Base-by-base conservation (phyloP, 495 filamentous ascomycete genomes). In the Neurospora sp. region DNA sequence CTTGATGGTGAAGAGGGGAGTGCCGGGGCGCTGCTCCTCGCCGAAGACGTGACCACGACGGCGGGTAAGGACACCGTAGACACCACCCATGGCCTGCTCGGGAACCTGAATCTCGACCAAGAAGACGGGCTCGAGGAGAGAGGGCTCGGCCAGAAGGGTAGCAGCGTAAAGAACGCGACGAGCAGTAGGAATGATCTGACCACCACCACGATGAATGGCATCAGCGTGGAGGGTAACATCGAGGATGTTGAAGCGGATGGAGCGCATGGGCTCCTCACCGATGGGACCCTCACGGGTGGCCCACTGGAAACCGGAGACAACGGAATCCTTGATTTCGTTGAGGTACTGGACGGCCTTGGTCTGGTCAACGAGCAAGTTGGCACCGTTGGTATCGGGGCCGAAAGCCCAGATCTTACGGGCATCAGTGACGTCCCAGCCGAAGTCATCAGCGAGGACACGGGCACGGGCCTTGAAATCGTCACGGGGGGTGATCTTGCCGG, bases 361-460 rank as follows among this genome's bases (percentile, higher is more conserved):
- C 90, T 98, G 96, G 85, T 99, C 96, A 80, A 99, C 91, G 74
- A 99, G 87, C 90, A 99, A 86, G 88, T 99, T 99, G 90, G 96
- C 93, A 84, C 96, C 96, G 81, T 86, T 94, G 81, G 94, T 97
- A 84, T 99, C 96, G 77, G 96, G 96, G 85, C 96, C 96, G 88
- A 99, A 99, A 83, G 93, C 95, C 96, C 96, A 99, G 84, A 99
- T 99, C 92, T 99, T 99, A 86, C 96, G 93, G 83, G 96, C 96
- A 86, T 99, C 96, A 77, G 96, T 99, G 80, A 99, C 96, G 88
- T 99, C 96, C 96, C 96, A 99, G 80, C 93, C 94, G 86, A 94
- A 91, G 80, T 99, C 96, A 81, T 99, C 96, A 77, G 96, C 96
- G 71, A 99, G 87, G 83, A 97, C 81, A 91, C 96, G 94, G 82